phyloP scores from a whole-genome alignment of 306 rosid species.

The Vigna angularis region DNA sequence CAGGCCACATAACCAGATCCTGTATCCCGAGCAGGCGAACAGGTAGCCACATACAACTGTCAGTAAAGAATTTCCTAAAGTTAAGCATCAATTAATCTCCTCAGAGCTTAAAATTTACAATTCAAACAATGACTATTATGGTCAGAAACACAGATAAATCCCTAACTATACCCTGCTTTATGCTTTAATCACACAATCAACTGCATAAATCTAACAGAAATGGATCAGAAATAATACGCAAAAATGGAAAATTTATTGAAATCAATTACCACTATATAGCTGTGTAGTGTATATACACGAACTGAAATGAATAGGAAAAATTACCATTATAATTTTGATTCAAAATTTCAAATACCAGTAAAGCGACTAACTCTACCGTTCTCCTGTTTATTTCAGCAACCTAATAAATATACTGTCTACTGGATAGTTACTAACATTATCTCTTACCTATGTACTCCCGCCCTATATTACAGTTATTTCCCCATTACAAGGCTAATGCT shows the following conservation, averaged over 20 bases:
- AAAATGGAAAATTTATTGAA: background rate
- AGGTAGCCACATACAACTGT: slow-evolving; percentile 94
- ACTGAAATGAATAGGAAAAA: background rate
- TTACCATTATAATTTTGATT: background rate
- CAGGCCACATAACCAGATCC: slow-evolving; percentile 91
- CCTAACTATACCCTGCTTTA: slow-evolving; percentile 13
- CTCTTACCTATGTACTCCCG: background rate
- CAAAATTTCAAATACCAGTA: background rate
- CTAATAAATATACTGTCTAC: background rate
- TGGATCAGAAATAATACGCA: background rate
- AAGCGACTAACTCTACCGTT: background rate
- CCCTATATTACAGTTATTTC: background rate
- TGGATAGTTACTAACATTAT: background rate
- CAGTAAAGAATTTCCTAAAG: slow-evolving; percentile 25
- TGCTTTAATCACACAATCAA: slow-evolving; percentile 33
- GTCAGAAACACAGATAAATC: background rate
- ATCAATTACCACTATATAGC: background rate
- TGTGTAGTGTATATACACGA: background rate
- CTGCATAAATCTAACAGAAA: slow-evolving; percentile 13
- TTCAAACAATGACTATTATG: slow-evolving; percentile 2
- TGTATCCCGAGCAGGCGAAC: slow-evolving; percentile 95
- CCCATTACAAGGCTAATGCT: background rate
- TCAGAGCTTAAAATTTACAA: slow-evolving; percentile 23
- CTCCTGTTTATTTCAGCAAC: background rate
- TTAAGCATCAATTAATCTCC: slow-evolving; percentile 35